A percentile compares a stretch with the other conserved stretches of the same genome.
Evolutionary conservation across 306 rosid genomes (phyloP).

Genomic region (Castanospermum australe): DNA sequence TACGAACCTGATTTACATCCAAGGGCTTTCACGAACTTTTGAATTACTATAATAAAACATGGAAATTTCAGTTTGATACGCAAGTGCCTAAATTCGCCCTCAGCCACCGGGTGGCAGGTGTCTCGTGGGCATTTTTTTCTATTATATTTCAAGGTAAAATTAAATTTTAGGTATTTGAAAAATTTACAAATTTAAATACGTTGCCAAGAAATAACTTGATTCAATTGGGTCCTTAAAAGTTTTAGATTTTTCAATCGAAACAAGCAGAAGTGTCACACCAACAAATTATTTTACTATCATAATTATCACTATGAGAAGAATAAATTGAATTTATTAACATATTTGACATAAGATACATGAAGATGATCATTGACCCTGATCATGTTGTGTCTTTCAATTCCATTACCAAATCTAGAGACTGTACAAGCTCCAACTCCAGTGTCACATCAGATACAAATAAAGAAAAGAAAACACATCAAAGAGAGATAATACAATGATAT

Average conservation of each 20-base stretch:
- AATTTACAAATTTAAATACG: no score
- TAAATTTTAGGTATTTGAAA: background rate
- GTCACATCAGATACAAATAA: conserved; percentile 1
- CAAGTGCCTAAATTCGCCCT: background rate
- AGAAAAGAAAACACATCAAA: background rate
- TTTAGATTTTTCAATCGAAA: no score
- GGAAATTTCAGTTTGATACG: background rate
- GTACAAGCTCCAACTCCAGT: conserved; percentile 6
- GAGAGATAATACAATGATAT: background rate
- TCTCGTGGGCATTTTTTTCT: background rate
- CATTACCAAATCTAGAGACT: background rate
- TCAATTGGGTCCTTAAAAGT: no score
- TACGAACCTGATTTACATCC: background rate
- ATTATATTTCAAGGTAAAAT: background rate
- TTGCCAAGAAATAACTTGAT: no score
- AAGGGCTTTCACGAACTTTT: background rate
- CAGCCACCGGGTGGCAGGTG: background rate
- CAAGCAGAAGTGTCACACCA: background rate
- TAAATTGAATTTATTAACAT: background rate
- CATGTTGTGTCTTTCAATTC: background rate
- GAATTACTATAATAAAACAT: background rate
- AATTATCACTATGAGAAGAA: background rate
- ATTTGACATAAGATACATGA: background rate
- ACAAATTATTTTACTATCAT: background rate
- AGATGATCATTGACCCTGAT: background rate